Percentiles rank a stretch among this genome's conserved stretches.
Conservation (phyloP, 768 basidiomycete genomes). For the Hemileccinum rubropunctum region DNA sequence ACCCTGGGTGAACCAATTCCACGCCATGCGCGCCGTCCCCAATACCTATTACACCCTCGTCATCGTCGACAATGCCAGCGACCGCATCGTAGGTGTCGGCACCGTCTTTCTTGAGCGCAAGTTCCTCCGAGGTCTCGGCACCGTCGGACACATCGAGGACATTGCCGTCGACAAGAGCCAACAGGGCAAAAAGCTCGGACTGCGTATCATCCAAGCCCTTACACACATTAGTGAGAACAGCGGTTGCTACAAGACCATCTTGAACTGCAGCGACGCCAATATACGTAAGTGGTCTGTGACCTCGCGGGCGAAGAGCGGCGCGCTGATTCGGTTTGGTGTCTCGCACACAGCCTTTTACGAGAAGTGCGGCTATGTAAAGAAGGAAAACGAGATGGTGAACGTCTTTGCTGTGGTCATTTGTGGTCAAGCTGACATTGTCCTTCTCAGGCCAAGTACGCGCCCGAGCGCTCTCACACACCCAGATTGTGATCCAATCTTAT, state of each 20-base stretch:
- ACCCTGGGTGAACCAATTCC: slow-evolving; percentile 71
- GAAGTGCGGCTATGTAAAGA: slow-evolving; percentile 91
- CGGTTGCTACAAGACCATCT: slow-evolving; percentile 94
- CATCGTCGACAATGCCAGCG: slow-evolving; percentile 69
- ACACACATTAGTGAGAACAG: slow-evolving; percentile 76
- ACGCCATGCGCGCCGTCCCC: slow-evolving; percentile 50
- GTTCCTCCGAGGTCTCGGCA: slow-evolving; percentile 82
- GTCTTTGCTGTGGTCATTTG: neutral
- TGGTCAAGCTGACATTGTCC: slow-evolving; percentile 6
- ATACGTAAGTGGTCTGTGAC: slow-evolving; percentile 63
- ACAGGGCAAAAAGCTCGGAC: slow-evolving; percentile 91
- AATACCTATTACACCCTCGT: slow-evolving; percentile 83
- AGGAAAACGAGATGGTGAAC: slow-evolving; percentile 89
- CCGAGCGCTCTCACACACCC: slow-evolving; percentile 29
- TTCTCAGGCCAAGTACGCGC: slow-evolving; percentile 57
- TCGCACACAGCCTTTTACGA: slow-evolving; percentile 80
- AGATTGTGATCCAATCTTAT: slow-evolving; percentile 14
- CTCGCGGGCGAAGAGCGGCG: slow-evolving; percentile 4
- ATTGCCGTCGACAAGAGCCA: slow-evolving; percentile 87
- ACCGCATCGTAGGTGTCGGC: slow-evolving; percentile 82
- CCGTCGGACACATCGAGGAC: slow-evolving; percentile 96
- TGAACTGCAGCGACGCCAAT: slow-evolving; percentile 91
- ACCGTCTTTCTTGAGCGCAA: slow-evolving; percentile 90
- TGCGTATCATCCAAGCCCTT: slow-evolving; percentile 83
- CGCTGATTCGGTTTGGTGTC: slow-evolving; percentile 7